Conservation (phyloP, 129 eudicot species). For the Tagetes patula region DNA sequence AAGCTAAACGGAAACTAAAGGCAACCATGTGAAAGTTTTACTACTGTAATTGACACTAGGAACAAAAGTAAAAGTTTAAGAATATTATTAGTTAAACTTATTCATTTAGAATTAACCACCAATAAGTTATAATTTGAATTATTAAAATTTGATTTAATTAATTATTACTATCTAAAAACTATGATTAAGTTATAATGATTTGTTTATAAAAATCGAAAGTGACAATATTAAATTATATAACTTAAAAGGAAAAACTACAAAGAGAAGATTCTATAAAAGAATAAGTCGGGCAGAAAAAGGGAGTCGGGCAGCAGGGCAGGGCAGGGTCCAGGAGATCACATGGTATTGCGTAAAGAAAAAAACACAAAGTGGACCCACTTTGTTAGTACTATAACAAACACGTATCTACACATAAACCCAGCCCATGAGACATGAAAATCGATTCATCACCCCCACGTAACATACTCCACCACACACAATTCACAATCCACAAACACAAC, state of each 20-base stretch:
- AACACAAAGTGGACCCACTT: slow-evolving; percentile 22
- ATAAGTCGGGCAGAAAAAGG: not conserved
- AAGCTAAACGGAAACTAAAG: no score
- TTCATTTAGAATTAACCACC: no score
- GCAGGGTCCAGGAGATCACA: slow-evolving; percentile 17
- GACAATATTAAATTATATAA: not conserved
- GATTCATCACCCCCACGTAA: slow-evolving; percentile 9
- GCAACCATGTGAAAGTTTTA: no score
- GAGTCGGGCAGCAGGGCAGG: slow-evolving; percentile 4
- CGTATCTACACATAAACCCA: slow-evolving; percentile 18
- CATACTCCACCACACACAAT: not conserved
- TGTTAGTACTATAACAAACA: slow-evolving; percentile 29
- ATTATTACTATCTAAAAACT: not conserved
- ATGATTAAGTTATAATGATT: not conserved
- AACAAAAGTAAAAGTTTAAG: no score
- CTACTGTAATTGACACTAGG: no score
- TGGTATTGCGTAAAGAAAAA: slow-evolving; percentile 22
- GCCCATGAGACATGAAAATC: slow-evolving; percentile 31
- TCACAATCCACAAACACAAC: no score
- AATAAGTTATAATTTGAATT: no score
- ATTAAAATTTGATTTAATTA: no score
- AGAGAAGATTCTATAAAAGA: not conserved
- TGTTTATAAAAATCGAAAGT: not conserved
- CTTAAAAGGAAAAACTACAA: not conserved
- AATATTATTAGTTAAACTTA: no score